phyloP scores from a whole-genome alignment of 2,329 filamentous ascomycete genomes.

The Aspergillus fischeri region DNA sequence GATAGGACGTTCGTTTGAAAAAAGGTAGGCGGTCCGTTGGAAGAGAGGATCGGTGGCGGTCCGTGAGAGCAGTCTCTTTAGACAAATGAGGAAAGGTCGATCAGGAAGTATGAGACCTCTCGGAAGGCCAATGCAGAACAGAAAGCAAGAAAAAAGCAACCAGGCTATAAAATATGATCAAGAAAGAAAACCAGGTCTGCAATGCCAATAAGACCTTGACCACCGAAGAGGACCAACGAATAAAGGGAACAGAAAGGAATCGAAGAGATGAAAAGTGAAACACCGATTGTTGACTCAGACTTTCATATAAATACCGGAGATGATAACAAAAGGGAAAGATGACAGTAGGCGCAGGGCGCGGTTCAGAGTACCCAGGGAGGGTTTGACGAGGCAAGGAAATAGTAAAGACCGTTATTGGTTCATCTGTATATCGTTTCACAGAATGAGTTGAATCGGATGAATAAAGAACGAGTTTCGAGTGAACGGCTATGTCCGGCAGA shows the following conservation, averaged over 20 bases:
- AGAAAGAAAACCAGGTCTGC: constrained; percentile 23
- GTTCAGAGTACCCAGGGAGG: constrained; percentile 21
- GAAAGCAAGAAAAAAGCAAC: constrained; percentile 22
- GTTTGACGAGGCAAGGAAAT: constrained; percentile 31
- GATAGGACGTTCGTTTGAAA: constrained; percentile 13
- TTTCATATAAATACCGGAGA: constrained; percentile 26
- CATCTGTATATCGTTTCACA: constrained; percentile 37
- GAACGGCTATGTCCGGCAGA: constrained; percentile 15
- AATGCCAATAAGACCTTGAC: constrained; percentile 18
- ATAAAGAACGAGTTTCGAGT: constrained; percentile 20
- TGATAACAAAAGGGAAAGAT: constrained; percentile 26
- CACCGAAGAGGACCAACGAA: constrained; percentile 22
- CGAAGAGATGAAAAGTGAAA: constrained; percentile 15
- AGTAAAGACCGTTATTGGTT: constrained; percentile 39
- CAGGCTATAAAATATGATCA: constrained; percentile 26
- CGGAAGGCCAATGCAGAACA: constrained; percentile 13
- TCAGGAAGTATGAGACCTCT: constrained; percentile 11
- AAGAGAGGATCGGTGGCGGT: constrained; percentile 6
- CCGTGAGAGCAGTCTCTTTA: not conserved
- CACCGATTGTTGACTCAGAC: constrained; percentile 18
- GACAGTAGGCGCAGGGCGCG: constrained; percentile 23
- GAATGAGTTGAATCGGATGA: constrained; percentile 15
- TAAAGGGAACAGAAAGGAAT: constrained; percentile 17
- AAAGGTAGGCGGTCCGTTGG: constrained; percentile 4
- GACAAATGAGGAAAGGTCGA: constrained; percentile 10